A percentile compares a stretch with the other conserved stretches of the same genome.
These are phyloP conservation scores for Eucalyptus polyanthemos DNA, from an alignment of 345 rosid genomes.

Conservation along the genomic window DNA sequence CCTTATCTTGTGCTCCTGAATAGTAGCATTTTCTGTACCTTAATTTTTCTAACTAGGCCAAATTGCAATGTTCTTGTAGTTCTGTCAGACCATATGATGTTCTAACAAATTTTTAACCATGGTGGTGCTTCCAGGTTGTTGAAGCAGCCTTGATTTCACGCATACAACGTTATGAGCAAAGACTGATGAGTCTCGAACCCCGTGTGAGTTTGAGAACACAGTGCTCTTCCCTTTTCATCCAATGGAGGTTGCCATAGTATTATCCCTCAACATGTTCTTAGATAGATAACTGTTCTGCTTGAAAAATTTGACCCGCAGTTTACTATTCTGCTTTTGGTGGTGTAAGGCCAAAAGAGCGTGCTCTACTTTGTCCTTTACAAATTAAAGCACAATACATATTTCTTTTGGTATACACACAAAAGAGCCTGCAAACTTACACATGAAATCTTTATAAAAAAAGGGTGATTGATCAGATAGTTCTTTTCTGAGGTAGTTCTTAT, in stretches of 20 bases:
- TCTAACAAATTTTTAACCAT: background rate
- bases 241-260: background rate
- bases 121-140: slow-evolving; percentile 49
- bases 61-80: background rate
- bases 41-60: background rate
- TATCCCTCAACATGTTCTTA: background rate
- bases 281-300: background rate
- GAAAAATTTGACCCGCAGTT: background rate
- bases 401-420: background rate
- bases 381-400: background rate
- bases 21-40: background rate
- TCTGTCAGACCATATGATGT: background rate
- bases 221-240: slow-evolving; percentile 24
- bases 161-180: slow-evolving; percentile 73
- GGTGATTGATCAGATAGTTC: background rate
- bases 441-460: background rate
- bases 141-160: slow-evolving; percentile 89
- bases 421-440: background rate
- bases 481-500: background rate
- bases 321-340: background rate
- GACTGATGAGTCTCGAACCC: slow-evolving; percentile 80
- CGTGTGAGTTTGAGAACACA: slow-evolving; percentile 80
- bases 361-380: background rate
- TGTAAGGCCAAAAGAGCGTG: background rate
- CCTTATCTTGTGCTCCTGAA: background rate